Percentiles rank a stretch among this genome's conserved stretches.
These are phyloP conservation scores for Sesbania bispinosa DNA, from an alignment of 306 rosid species.

Conservation along the genomic window DNA sequence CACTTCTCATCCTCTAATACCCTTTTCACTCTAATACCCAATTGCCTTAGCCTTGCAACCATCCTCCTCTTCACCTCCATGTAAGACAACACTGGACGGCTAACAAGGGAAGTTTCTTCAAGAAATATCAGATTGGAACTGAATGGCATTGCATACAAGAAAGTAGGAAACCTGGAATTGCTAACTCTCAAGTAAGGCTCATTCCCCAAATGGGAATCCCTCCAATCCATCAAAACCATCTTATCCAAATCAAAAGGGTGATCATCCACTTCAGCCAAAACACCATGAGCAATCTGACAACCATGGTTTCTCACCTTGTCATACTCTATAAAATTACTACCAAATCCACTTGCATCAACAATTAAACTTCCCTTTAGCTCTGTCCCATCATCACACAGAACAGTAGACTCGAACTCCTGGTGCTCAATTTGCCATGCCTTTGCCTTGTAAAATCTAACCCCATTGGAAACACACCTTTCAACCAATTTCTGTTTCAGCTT, in stretches of 20 bases:
- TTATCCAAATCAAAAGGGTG: conserved; percentile 84
- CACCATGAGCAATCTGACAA: conserved; percentile 80
- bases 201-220: conserved; percentile 70
- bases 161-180: conserved; percentile 64
- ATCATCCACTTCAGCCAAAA: conserved; percentile 68
- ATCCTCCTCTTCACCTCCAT: conserved; percentile 61
- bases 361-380: conserved; percentile 57
- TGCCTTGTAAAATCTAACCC: conserved; percentile 63
- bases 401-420: conserved; percentile 50
- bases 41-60: conserved; percentile 81
- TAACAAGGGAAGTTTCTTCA: conserved; percentile 85
- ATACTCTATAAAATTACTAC: conserved; percentile 41
- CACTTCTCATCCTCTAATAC: conserved; percentile 82
- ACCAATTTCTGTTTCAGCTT: conserved; percentile 49
- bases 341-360: conserved; percentile 87
- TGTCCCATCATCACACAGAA: conserved; percentile 60
- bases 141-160: conserved; percentile 92
- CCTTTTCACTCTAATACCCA: conserved; percentile 68
- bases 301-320: conserved; percentile 56
- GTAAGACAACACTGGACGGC: conserved; percentile 66
- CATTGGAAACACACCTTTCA: conserved; percentile 54
- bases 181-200: conserved; percentile 56
- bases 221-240: conserved; percentile 63
- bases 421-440: conserved; percentile 64
- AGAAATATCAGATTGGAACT: conserved; percentile 64